Conservation (phyloP, 1,139 yeast species). For the Candida smagusa region DNA sequence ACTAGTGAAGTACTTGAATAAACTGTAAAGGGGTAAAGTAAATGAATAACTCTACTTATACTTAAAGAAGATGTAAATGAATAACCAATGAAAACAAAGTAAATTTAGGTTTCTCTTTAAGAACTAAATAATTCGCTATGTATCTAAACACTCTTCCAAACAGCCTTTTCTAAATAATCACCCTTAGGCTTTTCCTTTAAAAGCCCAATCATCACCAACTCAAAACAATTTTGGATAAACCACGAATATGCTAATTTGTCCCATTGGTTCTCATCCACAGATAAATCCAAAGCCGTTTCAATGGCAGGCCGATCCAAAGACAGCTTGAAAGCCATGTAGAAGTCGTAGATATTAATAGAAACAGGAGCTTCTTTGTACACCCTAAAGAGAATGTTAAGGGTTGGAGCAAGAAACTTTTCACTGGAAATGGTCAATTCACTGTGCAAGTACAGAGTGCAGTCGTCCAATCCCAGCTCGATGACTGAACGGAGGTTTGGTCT, state of each 20-base stretch:
- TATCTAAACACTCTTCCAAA: conserved; percentile 47
- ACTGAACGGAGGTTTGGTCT: conserved; percentile 36
- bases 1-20: too few relatives aligned
- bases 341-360: conserved; percentile 71
- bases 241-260: conserved; percentile 35
- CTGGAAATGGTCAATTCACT: conserved; percentile 18
- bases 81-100: too few relatives aligned
- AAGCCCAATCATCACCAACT: conserved; percentile 38
- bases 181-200: conserved; percentile 44
- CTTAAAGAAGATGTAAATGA: too few relatives aligned
- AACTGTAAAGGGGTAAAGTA: too few relatives aligned
- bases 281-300: conserved; percentile 10
- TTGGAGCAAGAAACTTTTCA: conserved; percentile 38
- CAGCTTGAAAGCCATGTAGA: conserved; percentile 66
- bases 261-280: conserved; percentile 14
- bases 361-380: conserved; percentile 81
- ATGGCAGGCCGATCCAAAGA: conserved; percentile 43
- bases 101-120: too few relatives aligned
- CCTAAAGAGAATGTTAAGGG: conserved; percentile 56
- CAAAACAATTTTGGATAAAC: conserved; percentile 44
- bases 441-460: conserved; percentile 27
- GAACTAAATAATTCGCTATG: too few relatives aligned
- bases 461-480: conserved; percentile 31
- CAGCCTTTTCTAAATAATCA: conserved; percentile 42
- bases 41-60: too few relatives aligned